Conservation (phyloP, 1,284 basidiomycete species). For the Pterulicium gracile region DNA sequence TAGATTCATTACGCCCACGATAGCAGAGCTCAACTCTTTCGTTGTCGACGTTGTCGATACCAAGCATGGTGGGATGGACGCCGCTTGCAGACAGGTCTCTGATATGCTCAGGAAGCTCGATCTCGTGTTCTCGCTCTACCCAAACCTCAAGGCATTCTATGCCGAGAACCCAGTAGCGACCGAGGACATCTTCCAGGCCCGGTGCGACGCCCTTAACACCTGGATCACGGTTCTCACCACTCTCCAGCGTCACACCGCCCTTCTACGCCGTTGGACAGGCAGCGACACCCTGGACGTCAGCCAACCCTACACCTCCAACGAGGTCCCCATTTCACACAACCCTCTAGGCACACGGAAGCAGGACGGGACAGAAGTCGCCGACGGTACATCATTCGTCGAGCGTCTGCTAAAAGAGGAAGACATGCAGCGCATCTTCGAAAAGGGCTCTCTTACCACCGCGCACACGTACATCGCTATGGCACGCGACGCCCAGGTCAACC, state of each 20-base stretch:
- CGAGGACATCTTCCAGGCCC: constrained; percentile 58
- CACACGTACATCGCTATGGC: constrained; percentile 81
- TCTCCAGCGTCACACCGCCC: constrained; percentile 65
- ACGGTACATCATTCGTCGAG: constrained; percentile 81
- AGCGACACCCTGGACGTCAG: constrained; percentile 85
- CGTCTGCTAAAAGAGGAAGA: constrained; percentile 93
- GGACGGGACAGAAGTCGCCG: constrained; percentile 32
- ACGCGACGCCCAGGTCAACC: constrained; percentile 79
- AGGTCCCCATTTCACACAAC: constrained; percentile 33
- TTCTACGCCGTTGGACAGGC: constrained; percentile 86
- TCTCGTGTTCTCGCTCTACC: constrained; percentile 81
- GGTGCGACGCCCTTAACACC: constrained; percentile 79
- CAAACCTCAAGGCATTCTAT: constrained; percentile 72
- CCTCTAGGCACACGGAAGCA: constrained; percentile 16
- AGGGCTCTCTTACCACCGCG: constrained; percentile 82
- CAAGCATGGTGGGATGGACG: constrained; percentile 33
- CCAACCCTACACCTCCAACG: constrained; percentile 56
- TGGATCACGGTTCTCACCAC: constrained; percentile 82
- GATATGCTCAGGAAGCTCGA: constrained; percentile 73
- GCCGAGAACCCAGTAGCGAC: constrained; percentile 66
- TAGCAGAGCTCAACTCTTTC: constrained; percentile 78
- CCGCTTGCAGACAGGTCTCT: constrained; percentile 64
- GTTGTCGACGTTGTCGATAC: constrained; percentile 32
- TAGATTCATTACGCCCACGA: constrained; percentile 70
- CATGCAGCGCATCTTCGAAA: constrained; percentile 90